Percentiles rank a stretch among this genome's conserved stretches.
These are phyloP conservation scores for Chenopodium suecicum DNA, from an alignment of 148 eudicot species.

Conservation along the genomic window DNA sequence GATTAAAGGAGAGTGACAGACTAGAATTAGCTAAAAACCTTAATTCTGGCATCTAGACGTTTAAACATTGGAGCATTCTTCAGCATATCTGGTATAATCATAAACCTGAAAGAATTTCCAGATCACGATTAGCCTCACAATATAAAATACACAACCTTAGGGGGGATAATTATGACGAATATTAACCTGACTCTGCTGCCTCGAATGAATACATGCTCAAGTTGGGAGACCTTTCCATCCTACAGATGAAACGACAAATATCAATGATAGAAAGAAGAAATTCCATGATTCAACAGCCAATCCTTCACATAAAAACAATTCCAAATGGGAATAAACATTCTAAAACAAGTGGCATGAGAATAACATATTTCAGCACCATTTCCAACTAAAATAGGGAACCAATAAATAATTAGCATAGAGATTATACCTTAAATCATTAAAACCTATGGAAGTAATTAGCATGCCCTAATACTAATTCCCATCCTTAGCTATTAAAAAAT, in stretches of 20 bases:
- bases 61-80: conserved; percentile 99
- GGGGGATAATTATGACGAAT: background rate
- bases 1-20: conserved; percentile 1
- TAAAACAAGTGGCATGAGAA: background rate
- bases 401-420: background rate
- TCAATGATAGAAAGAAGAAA: conserved; percentile 15
- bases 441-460: background rate
- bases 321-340: background rate
- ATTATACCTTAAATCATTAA: background rate
- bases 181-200: conserved; percentile 95
- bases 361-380: background rate
- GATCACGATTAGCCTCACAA: background rate
- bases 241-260: conserved; percentile 27
- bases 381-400: background rate
- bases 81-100: conserved; percentile 98
- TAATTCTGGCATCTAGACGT: conserved; percentile 89
- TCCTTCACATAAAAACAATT: background rate
- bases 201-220: conserved; percentile 92
- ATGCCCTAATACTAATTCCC: background rate
- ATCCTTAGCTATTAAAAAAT: background rate
- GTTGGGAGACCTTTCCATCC: conserved; percentile 97
- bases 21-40: conserved; percentile 41
- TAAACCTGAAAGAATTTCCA: conserved; percentile 53
- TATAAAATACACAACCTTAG: background rate
- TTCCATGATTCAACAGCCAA: background rate